Evolutionary conservation across 2,329 filamentous ascomycete genomes (phyloP), one percentile per base, ranked within the genome.

Genomic region (Calonectria hawksworthii): DNA sequence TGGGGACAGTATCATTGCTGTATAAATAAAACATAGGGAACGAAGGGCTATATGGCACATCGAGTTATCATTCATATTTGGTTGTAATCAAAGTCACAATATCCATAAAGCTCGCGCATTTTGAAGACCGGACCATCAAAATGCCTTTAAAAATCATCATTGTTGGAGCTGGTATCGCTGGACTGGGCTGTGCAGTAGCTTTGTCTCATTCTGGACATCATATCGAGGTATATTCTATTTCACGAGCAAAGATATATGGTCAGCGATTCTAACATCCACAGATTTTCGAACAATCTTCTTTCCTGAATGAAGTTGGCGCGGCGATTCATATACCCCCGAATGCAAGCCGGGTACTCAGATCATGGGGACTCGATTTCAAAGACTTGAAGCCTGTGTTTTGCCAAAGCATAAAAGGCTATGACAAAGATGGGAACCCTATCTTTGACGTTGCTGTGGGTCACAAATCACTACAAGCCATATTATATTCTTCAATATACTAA

Each of bases 81-180:
- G 8, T 5, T 13, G 34, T 34, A 34, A 34, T 13, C 9, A 34
- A 9, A 9, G 34, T 34, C 34, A 34, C 9, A 34, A 6, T 7
- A 2, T 13, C 34, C 7, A 34, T 10, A 34, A 9, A 2, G 11
- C 34, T 13, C 34, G 11, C 34, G 34, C 34, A 34, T 34, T 34
- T 34, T 10, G 9, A 13, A 34, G 23, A 34, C n/a, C 30, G 34
- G 5, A 54, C n/a, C 7, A 34, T 41, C 47, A 54, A 9, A 6
- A 68, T 68, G 65, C 65, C 65, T 23, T 51, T 68, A 16, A 68
- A 68, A 52, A n/a, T 68, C 32, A 68, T 68, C 9, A 68, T 68
- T 26, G 65, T 68, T 30, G 65, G 65, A 11, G 47, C 65, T 30
- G 65, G 65, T 1, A n/a, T 68, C 14, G 50, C 32, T 13, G 65